Conservation (phyloP, 2,329 filamentous ascomycete species). For the Setomelanomma holmii region DNA sequence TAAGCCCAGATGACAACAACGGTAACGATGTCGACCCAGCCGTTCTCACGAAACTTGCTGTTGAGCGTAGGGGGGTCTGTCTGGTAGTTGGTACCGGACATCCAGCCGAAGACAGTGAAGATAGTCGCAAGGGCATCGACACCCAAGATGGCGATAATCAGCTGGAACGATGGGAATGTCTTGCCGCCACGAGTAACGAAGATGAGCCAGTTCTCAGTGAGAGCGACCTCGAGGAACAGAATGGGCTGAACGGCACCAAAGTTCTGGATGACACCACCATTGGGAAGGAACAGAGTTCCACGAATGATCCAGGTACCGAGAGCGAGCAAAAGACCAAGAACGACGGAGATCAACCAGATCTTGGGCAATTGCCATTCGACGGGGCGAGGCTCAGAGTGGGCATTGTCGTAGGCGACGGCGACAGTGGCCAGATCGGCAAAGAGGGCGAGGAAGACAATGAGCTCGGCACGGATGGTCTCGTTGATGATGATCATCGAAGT, state of each 20-base stretch:
- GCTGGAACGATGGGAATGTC: slow-evolving; percentile 78
- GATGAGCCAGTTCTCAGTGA: slow-evolving; percentile 63
- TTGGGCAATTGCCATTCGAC: slow-evolving; percentile 84
- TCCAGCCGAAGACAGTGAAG: slow-evolving; percentile 79
- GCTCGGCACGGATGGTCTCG: slow-evolving; percentile 74
- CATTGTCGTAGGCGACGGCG: slow-evolving; percentile 80
- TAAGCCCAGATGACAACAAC: slow-evolving; percentile 71
- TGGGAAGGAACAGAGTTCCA: slow-evolving; percentile 71
- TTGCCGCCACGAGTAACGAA: slow-evolving; percentile 66
- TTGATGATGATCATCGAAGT: slow-evolving; percentile 82
- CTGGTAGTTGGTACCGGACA: slow-evolving; percentile 61
- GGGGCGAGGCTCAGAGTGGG: slow-evolving; percentile 75
- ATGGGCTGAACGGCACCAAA: slow-evolving; percentile 78
- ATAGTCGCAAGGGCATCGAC: slow-evolving; percentile 76
- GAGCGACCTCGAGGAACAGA: slow-evolving; percentile 60
- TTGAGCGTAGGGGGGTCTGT: slow-evolving; percentile 51
- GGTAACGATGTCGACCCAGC: slow-evolving; percentile 68
- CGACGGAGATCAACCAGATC: slow-evolving; percentile 78
- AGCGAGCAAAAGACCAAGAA: slow-evolving; percentile 73
- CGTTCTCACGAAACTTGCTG: slow-evolving; percentile 54
- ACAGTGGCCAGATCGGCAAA: slow-evolving; percentile 83
- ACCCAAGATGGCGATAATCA: slow-evolving; percentile 72
- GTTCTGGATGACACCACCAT: slow-evolving; percentile 77
- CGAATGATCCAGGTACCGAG: slow-evolving; percentile 76
- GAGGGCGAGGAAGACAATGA: slow-evolving; percentile 80